These are phyloP conservation scores for Penicillium sp. DNA, from an alignment of 2,329 filamentous ascomycete genomes.

Conservation along the genomic window DNA sequence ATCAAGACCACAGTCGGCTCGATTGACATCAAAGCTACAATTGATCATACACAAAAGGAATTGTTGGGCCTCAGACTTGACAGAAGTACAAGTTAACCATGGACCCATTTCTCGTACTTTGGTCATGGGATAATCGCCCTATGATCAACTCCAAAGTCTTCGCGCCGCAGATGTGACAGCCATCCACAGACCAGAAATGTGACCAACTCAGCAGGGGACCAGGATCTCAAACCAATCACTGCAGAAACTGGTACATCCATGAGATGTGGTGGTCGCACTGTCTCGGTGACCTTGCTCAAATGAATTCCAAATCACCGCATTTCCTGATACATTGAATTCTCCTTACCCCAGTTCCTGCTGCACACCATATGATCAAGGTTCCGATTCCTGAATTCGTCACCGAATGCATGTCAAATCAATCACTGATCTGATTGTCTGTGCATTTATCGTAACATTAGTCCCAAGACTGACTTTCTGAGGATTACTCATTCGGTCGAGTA, in stretches of 20 bases:
- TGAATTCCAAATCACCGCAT: constrained; percentile 8
- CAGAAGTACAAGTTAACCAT: constrained; percentile 15
- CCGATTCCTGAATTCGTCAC: background rate
- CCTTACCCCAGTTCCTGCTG: background rate
- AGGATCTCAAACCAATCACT: constrained; percentile 8
- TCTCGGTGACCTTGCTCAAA: constrained; percentile 2
- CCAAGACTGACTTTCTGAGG: background rate
- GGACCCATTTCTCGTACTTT: constrained; percentile 13
- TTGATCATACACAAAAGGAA: background rate
- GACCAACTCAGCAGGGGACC: constrained; percentile 5
- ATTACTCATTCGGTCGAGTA: background rate
- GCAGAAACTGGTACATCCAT: background rate
- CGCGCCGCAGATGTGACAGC: constrained; percentile 17
- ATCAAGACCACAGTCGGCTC: background rate
- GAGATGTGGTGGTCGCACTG: constrained; percentile 3
- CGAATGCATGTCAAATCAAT: background rate
- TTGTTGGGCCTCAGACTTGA: background rate
- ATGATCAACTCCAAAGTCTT: constrained; percentile 9
- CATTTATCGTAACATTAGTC: background rate
- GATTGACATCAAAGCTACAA: background rate
- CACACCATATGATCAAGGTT: background rate
- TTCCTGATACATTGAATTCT: constrained; percentile 3
- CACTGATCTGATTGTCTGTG: background rate
- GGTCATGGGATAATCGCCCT: constrained; percentile 1
- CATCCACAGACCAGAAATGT: constrained; percentile 7